Evolutionary conservation across 345 rosid species (phyloP).

Genomic region (Gossypium arboreum): DNA sequence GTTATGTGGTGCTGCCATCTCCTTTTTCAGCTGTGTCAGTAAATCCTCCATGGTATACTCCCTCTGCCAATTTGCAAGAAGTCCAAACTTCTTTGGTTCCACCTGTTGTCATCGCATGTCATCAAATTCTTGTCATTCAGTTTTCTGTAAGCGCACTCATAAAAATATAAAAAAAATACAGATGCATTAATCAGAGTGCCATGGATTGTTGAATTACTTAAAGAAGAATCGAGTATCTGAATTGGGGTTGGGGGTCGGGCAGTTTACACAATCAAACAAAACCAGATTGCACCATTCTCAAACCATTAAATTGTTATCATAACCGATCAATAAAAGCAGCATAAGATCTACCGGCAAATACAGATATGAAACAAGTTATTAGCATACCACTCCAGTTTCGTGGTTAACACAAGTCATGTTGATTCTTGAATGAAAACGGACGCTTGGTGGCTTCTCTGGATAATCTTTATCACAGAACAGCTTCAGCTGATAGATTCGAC

Average conservation of each 20-base stretch:
- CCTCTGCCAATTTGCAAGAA: slow-evolving; percentile 73
- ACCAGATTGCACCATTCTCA: not conserved
- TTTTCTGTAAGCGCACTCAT: not conserved
- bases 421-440: slow-evolving; percentile 88
- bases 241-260: not conserved
- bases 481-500: slow-evolving; percentile 94
- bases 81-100: slow-evolving; percentile 66
- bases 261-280: not conserved
- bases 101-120: slow-evolving; percentile 38
- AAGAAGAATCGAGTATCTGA: not conserved
- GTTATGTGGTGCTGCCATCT: slow-evolving; percentile 69
- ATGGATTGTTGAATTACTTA: not conserved
- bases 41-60: slow-evolving; percentile 79
- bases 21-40: slow-evolving; percentile 69
- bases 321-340: not conserved
- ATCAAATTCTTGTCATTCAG: slow-evolving; percentile 8
- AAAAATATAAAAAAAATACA: not conserved
- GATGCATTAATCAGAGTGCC: not conserved
- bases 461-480: slow-evolving; percentile 96
- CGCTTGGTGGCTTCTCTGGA: slow-evolving; percentile 95
- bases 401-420: slow-evolving; percentile 93
- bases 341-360: not conserved
- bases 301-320: not conserved
- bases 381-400: slow-evolving; percentile 87
- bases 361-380: not conserved